Percentiles rank a stretch among this genome's conserved stretches.
phyloP scores from a whole-genome alignment of 805 yeast species.

The Monosporozyma yasuniensis region DNA sequence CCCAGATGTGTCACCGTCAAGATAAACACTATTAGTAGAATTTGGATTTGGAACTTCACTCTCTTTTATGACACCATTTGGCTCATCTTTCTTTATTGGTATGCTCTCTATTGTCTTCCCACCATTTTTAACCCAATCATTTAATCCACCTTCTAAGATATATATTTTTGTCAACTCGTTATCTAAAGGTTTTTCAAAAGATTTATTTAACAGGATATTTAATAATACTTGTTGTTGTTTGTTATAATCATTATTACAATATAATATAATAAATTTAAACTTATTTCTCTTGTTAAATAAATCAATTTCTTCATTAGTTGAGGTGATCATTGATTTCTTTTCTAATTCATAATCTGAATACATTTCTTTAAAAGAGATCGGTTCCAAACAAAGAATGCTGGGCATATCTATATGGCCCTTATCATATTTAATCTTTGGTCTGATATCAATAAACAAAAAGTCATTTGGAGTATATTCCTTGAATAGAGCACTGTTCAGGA shows the following conservation, averaged over 20 bases:
- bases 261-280: slow-evolving; percentile 58
- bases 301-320: slow-evolving; percentile 47
- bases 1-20: slow-evolving; percentile 18
- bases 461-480: slow-evolving; percentile 4
- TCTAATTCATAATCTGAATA: slow-evolving; percentile 63
- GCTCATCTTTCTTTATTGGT: neutral
- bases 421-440: slow-evolving; percentile 53
- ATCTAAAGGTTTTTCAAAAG: slow-evolving; percentile 24
- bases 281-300: slow-evolving; percentile 44
- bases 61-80: neutral
- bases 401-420: slow-evolving; percentile 52
- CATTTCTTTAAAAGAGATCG: slow-evolving; percentile 43
- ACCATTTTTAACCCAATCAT: slow-evolving; percentile 17
- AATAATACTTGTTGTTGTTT: slow-evolving; percentile 16
- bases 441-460: slow-evolving; percentile 60
- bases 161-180: slow-evolving; percentile 10
- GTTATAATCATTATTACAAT: slow-evolving; percentile 22
- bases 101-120: slow-evolving; percentile 4
- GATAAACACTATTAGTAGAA: slow-evolving; percentile 14
- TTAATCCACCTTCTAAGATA: slow-evolving; percentile 20
- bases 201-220: slow-evolving; percentile 19
- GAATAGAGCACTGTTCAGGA: slow-evolving; percentile 12
- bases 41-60: neutral
- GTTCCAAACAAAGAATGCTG: slow-evolving; percentile 68
- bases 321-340: slow-evolving; percentile 43